phyloP scores from a whole-genome alignment of 768 basidiomycete genomes.

The Phlegmacium glaucopus region DNA sequence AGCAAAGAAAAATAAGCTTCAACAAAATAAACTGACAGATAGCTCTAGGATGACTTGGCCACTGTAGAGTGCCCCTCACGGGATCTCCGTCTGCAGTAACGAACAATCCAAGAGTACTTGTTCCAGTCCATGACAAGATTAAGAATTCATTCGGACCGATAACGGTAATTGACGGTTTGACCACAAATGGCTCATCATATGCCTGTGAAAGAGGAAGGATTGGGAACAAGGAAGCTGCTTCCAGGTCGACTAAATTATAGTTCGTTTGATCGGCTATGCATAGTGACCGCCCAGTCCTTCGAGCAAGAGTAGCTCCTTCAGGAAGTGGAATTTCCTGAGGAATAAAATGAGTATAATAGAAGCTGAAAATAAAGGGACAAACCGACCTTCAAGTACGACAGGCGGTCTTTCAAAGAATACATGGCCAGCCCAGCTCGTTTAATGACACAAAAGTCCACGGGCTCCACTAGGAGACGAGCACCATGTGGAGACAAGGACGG shows the following conservation, averaged over 20 bases:
- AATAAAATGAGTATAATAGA: not conserved
- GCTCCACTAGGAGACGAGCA: slow-evolving; percentile 35
- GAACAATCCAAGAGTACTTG: slow-evolving; percentile 81
- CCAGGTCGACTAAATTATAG: slow-evolving; percentile 81
- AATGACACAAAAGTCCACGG: slow-evolving; percentile 70
- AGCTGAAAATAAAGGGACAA: not conserved
- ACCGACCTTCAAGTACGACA: slow-evolving; percentile 57
- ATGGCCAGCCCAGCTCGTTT: slow-evolving; percentile 64
- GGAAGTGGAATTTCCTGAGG: slow-evolving; percentile 70
- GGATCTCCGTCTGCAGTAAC: slow-evolving; percentile 84
- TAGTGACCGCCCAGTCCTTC: slow-evolving; percentile 57
- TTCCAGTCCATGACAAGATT: slow-evolving; percentile 80
- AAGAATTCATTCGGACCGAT: slow-evolving; percentile 81
- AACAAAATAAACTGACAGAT: slow-evolving; percentile 53
- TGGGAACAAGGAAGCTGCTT: slow-evolving; percentile 63
- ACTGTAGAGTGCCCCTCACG: slow-evolving; percentile 84
- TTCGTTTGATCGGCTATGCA: slow-evolving; percentile 70
- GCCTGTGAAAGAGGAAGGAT: slow-evolving; percentile 81
- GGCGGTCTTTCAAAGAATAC: slow-evolving; percentile 61
- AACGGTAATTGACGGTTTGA: slow-evolving; percentile 73
- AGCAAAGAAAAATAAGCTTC: not conserved
- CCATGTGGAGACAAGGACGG: slow-evolving; percentile 35
- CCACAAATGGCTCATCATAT: slow-evolving; percentile 36
- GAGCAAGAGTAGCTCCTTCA: slow-evolving; percentile 53
- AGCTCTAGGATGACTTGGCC: slow-evolving; percentile 74